phyloP scores from a whole-genome alignment of 2,329 filamentous ascomycete species.

The Epichloe aotearoae region DNA sequence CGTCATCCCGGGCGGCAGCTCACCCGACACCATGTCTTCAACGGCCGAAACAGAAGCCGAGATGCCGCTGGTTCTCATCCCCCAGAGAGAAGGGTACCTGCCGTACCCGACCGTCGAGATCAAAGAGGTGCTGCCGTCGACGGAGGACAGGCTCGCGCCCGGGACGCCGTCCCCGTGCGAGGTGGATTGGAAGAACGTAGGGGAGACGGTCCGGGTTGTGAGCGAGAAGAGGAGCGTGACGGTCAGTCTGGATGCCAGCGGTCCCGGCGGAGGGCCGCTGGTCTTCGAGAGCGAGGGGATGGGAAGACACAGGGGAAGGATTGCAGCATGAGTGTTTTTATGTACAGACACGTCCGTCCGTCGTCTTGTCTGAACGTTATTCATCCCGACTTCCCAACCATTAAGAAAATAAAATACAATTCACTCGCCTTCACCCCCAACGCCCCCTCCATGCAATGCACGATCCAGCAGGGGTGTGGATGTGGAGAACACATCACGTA shows the following conservation, averaged over 20 bases:
- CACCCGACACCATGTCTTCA: constrained; percentile 29
- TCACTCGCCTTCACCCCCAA: neutral
- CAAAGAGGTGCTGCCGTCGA: constrained; percentile 39
- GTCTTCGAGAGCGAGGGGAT: constrained; percentile 46
- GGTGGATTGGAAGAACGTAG: constrained; percentile 66
- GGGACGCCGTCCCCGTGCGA: constrained; percentile 41
- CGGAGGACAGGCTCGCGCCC: constrained; percentile 13
- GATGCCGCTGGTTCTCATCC: constrained; percentile 64
- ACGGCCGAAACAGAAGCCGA: constrained; percentile 38
- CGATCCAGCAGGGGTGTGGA: neutral
- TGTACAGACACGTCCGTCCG: neutral
- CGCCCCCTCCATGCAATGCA: neutral
- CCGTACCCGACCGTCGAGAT: constrained; percentile 71
- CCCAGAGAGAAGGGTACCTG: constrained; percentile 64
- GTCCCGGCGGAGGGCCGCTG: constrained; percentile 50
- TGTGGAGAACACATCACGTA: no score
- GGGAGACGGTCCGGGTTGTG: constrained; percentile 63
- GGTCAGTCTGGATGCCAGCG: constrained; percentile 56
- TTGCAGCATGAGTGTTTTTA: constrained; percentile 19
- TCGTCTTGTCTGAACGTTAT: no score
- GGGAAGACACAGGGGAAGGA: constrained; percentile 18
- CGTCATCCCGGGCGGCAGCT: constrained; percentile 32
- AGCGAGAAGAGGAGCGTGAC: constrained; percentile 60
- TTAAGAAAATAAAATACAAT: neutral
- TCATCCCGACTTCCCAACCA: no score